Percentiles rank a stretch among this genome's conserved stretches.
Evolutionary conservation across 306 rosid species (phyloP).

Genomic region (Phaseolus lunatus): DNA sequence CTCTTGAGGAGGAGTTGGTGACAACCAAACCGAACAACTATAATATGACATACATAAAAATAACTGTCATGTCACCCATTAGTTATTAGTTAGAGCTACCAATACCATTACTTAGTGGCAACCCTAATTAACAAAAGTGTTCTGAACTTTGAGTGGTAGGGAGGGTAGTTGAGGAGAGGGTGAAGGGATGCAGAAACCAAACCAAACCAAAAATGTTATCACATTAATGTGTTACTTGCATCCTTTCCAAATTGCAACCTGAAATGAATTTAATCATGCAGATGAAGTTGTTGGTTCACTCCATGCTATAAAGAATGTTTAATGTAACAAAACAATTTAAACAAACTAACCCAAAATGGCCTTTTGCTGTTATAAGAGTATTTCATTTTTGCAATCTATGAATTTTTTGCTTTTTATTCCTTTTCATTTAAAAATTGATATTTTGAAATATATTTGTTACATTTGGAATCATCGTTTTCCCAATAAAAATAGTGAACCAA

Average conservation of each 20-base stretch:
- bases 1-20: slow-evolving; percentile 25
- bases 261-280: slow-evolving; percentile 1
- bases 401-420: too few species aligned
- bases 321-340: neutral
- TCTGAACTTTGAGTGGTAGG: neutral
- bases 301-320: neutral
- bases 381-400: too few species aligned
- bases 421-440: too few species aligned
- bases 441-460: too few species aligned
- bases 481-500: too few species aligned
- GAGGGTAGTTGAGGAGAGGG: slow-evolving; percentile 18
- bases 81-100: slow-evolving; percentile 42
- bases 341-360: neutral
- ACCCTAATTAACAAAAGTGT: slow-evolving; percentile 9
- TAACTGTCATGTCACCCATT: slow-evolving; percentile 13
- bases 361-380: neutral
- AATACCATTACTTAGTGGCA: slow-evolving; percentile 15
- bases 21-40: slow-evolving; percentile 40
- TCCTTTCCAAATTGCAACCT: neutral
- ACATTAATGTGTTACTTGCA: neutral
- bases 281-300: slow-evolving; percentile 18
- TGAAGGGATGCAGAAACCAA: neutral
- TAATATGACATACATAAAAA: neutral
- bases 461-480: too few species aligned
- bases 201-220: neutral